Conservation (phyloP, 148 eudicot genomes). For the Beta vulgaris region DNA sequence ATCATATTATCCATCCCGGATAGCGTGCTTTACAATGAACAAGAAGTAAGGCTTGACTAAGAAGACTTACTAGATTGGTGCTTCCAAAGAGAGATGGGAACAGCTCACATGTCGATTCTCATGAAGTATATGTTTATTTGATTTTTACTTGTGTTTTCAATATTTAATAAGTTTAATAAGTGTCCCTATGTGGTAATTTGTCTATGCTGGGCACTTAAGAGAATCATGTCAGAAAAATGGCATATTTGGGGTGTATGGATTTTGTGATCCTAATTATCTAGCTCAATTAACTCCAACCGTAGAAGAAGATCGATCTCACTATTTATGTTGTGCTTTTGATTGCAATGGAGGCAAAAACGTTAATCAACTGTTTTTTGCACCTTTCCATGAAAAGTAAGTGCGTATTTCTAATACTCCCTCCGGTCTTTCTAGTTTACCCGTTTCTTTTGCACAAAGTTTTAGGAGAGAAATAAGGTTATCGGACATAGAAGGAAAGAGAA, state of each 20-base stretch:
- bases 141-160: neutral
- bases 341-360: neutral
- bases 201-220: neutral
- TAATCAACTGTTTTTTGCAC: too few relatives aligned
- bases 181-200: neutral
- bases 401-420: too few relatives aligned
- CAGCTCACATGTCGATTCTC: neutral
- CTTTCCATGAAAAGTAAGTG: too few relatives aligned
- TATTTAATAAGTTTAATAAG: neutral
- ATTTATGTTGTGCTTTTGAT: neutral
- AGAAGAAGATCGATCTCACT: neutral
- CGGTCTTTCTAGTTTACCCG: too few relatives aligned
- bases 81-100: neutral
- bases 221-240: neutral
- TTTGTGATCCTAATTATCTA: too few relatives aligned
- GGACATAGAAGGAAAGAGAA: too few relatives aligned
- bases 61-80: neutral
- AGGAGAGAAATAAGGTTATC: too few relatives aligned
- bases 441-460: too few relatives aligned
- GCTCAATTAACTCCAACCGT: neutral
- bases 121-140: neutral
- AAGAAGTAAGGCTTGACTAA: neutral
- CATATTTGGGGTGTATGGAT: too few relatives aligned
- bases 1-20: neutral
- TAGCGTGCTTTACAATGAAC: neutral